Evolutionary conservation across 257 asterid species (phyloP), one percentile per base, ranked within the genome.

Genomic region (Coffea eugenioides): DNA sequence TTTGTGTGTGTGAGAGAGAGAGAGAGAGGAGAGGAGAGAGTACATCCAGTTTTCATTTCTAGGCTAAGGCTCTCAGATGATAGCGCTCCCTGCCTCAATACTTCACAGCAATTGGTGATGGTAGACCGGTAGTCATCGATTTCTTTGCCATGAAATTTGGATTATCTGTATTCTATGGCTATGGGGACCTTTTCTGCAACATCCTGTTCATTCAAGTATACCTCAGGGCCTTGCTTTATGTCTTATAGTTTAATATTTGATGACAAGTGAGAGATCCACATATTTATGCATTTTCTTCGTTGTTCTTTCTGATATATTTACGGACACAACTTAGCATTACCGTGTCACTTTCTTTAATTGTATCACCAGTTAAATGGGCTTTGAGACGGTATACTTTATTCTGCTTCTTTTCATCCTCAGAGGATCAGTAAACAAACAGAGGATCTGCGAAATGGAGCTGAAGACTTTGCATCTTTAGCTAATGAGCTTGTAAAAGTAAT

Each of bases 381-480:
- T 75, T 34, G 9, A 21, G 9, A 34, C 39, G 14, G 76, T 25
- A 31, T 41, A 31, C 72, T 79, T 14, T 48, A 31, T 75, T 65
- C 51, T 18, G 14, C 54, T 61, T 70, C 18, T 57, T 57, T 81
- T 61, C 49, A 67, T 73, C 61, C 82, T 65, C 90, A 94, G 98
- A 94, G 84, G 88, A 91, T 93, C 81, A 88, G 87, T 78, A 86
- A 84, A 54, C 89, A 86, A 83, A 90, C 98, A 45, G 98, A 90
- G 79, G 98, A 92, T 80, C 83, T 94, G 72, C 88, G 83, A 80
- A 88, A 87, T 73, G 97, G 90, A 79, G 98, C 98, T 13, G 94
- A 94, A 85, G 97, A 94, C 88, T 91, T 94, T 69, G 93, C 97
- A 48, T 92, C 97, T 56, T 85, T 94, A 86, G 94, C 98, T 67